Conservation (phyloP, 2,329 filamentous ascomycete genomes). For the Alternaria burnsii region DNA sequence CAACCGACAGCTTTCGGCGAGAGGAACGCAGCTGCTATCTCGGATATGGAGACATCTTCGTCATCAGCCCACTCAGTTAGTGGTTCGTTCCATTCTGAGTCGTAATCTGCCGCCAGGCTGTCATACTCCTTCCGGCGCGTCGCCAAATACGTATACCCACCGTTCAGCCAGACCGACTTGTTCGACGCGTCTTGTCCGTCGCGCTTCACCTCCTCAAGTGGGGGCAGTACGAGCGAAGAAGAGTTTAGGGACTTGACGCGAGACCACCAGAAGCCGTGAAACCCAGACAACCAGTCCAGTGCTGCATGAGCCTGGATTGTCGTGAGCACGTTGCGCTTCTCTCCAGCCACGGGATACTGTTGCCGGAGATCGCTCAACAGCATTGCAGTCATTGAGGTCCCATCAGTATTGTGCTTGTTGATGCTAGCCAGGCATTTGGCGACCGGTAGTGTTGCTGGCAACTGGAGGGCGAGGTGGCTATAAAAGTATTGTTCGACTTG, state of each 20-base stretch:
- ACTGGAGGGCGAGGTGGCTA: conserved; percentile 60
- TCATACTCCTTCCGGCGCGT: conserved; percentile 67
- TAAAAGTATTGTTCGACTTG: conserved; percentile 74
- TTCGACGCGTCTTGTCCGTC: conserved; percentile 33
- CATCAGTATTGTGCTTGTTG: conserved; percentile 50
- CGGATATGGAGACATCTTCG: conserved; percentile 55
- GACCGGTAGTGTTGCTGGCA: conserved; percentile 58
- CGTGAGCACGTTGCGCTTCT: conserved; percentile 60
- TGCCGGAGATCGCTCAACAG: conserved; percentile 65
- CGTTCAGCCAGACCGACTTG: conserved; percentile 66
- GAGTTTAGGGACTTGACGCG: conserved; percentile 36
- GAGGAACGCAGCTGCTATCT: conserved; percentile 63
- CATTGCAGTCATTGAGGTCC: conserved; percentile 59
- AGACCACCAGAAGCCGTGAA: conserved; percentile 66
- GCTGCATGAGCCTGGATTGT: conserved; percentile 61
- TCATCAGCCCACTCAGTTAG: conserved; percentile 54
- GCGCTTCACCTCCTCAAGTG: conserved; percentile 61
- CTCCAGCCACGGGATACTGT: conserved; percentile 65
- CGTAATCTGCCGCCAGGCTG: conserved; percentile 55
- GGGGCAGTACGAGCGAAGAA: conserved; percentile 60
- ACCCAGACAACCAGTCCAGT: conserved; percentile 69
- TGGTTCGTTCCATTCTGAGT: conserved; percentile 64
- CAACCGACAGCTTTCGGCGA: conserved; percentile 47
- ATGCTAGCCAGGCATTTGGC: conserved; percentile 60
- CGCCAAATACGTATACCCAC: conserved; percentile 74